Base-by-base conservation (phyloP, 2,329 filamentous ascomycete genomes). In the Colletotrichum camelliae region DNA sequence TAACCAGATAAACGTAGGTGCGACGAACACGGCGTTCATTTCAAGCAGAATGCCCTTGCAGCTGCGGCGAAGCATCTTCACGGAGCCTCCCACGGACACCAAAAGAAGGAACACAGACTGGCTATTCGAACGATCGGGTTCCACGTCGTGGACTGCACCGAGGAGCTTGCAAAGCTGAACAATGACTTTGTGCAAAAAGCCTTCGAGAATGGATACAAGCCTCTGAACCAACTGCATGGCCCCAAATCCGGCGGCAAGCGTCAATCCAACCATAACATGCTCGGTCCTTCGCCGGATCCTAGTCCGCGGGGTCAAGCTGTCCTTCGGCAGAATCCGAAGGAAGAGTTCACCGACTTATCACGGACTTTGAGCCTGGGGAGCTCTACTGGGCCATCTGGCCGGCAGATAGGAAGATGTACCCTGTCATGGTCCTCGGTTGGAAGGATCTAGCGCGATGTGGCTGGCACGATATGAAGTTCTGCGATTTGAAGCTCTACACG, bases 1-100 rank as follows among this genome's bases (percentile, higher is more conserved):
- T 69, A 10, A 69, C 55, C 18, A 61, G 8, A 9, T 21, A 7
- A 58, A 13, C 24, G 37, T 15, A 70, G 65, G 21, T 80, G 79
- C 64, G 76, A 77, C 16, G 68, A 79, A 39, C 78, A 80, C 27
- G 74, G 66, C 12, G 76, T 79, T 27, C 76, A 79, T 35, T 79
- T 80, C 61, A 75, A 74, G 29, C 57, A 70, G 27, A 73, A 77
- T 8, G 76, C 76, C 2, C 27, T 80, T 4, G 57, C 39, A 6
- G 77, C 74, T 12, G 78, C 77, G 13, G 72, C 77, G 29, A 78
- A 78, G 39, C 78, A 79, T 43, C 70, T 79, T 7, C 69, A 78
- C 27, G 72, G 69, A 6, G 52, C 33, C 2, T 71, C 72, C n/a
- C 77, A 79, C 48, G 72, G 72, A 5, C 70, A 77, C n/a, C 55